Percentiles rank a stretch among this genome's conserved stretches.
Evolutionary conservation across 2,329 filamentous ascomycete genomes (phyloP).

Genomic region (Aureobasidium lini): DNA sequence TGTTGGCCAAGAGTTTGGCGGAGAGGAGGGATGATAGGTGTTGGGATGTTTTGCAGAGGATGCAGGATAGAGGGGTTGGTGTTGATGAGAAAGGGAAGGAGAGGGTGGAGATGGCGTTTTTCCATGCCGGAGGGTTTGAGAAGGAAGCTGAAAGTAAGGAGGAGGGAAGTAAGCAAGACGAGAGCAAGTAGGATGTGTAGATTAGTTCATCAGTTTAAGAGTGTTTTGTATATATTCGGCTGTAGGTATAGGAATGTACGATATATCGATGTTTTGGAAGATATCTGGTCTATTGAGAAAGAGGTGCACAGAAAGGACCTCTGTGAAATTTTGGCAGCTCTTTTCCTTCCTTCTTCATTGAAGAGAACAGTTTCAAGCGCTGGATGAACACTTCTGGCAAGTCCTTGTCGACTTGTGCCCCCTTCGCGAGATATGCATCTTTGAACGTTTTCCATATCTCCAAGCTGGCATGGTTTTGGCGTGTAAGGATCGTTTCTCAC

Average conservation of each 20-base stretch:
- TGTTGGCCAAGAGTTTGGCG: conserved; percentile 22
- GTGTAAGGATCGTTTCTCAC: conserved; percentile 47
- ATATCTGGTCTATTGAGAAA: not conserved
- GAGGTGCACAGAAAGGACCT: not conserved
- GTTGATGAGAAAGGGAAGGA: not conserved
- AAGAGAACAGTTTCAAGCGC: not conserved
- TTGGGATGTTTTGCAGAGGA: conserved; percentile 28
- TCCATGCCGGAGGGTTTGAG: no score
- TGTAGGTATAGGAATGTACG: no score
- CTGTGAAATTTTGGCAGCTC: not conserved
- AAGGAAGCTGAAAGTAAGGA: not conserved
- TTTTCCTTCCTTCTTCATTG: not conserved
- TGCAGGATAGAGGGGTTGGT: conserved; percentile 18
- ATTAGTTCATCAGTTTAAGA: no score
- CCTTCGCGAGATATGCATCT: conserved; percentile 10
- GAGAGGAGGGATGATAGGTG: conserved; percentile 23
- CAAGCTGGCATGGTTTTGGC: conserved; percentile 31
- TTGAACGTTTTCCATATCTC: conserved; percentile 16
- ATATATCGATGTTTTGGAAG: not conserved
- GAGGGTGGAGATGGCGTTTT: not conserved
- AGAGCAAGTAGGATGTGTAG: no score
- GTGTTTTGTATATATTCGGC: no score
- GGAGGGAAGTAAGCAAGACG: not conserved
- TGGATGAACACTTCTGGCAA: not conserved
- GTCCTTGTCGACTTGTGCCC: not conserved